Percentiles rank a stretch among this genome's conserved stretches.
Evolutionary conservation across 495 filamentous ascomycete genomes (phyloP).

Genomic region (Penicillium lagena): DNA sequence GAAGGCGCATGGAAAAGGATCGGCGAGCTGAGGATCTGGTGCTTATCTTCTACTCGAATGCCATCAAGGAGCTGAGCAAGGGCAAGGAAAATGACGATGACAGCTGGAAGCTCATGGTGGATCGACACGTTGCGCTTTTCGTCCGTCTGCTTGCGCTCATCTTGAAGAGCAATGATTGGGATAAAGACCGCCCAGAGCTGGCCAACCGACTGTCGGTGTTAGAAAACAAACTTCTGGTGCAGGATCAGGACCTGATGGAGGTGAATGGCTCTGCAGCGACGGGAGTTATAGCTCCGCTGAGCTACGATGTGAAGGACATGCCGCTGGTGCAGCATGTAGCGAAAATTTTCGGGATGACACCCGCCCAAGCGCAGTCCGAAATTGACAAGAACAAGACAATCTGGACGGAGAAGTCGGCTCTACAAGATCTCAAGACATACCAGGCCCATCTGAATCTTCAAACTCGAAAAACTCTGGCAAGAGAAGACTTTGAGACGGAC

Average conservation of each 20-base stretch:
- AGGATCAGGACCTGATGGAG: slow-evolving; percentile 78
- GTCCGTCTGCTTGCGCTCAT: slow-evolving; percentile 78
- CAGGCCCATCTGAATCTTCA: slow-evolving; percentile 79
- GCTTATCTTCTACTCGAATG: slow-evolving; percentile 85
- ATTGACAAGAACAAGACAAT: slow-evolving; percentile 70
- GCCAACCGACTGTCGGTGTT: slow-evolving; percentile 69
- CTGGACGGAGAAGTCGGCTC: slow-evolving; percentile 88
- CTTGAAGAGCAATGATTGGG: slow-evolving; percentile 74
- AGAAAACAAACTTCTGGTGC: slow-evolving; percentile 89
- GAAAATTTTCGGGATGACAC: slow-evolving; percentile 72
- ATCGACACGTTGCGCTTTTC: slow-evolving; percentile 92
- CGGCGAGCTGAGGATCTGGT: slow-evolving; percentile 85
- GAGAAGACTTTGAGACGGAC: slow-evolving; percentile 84
- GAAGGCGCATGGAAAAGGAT: slow-evolving; percentile 83
- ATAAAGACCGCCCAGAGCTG: slow-evolving; percentile 75
- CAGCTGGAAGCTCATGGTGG: slow-evolving; percentile 86
- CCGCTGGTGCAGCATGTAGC: slow-evolving; percentile 80
- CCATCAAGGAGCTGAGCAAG: slow-evolving; percentile 78
- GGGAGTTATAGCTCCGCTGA: slow-evolving; percentile 74
- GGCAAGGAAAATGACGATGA: slow-evolving; percentile 79
- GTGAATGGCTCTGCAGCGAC: slow-evolving; percentile 52
- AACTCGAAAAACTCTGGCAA: slow-evolving; percentile 67
- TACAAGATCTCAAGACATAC: slow-evolving; percentile 89
- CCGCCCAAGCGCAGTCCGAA: slow-evolving; percentile 72
- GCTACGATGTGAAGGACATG: slow-evolving; percentile 96